Base-by-base conservation (phyloP, 1,284 basidiomycete species). In the Boletus smithii region DNA sequence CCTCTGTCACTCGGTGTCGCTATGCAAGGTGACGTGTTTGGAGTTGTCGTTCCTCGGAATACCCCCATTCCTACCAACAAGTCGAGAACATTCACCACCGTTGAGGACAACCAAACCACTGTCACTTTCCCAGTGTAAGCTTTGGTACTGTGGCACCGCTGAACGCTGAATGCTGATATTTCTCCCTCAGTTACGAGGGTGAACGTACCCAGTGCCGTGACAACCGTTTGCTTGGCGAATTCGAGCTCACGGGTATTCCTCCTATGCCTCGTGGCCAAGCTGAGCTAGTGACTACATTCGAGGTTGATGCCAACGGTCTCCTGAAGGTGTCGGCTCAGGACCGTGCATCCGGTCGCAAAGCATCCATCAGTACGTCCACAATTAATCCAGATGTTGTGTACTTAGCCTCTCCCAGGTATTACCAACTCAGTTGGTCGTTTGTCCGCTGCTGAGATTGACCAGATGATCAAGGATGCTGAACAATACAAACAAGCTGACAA, bases 381-480 rank as follows among this genome's bases (percentile, higher is more conserved):
- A 20, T 42, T 17, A 8, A 38, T 42, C 16, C 14, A 42, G 35
- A 23, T 14, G n/a, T 49, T 34, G 49, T 51, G 11, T 48, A 50
- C 40, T 66, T 14, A 66, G 6, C 22, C n/a, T 51, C 44, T 17
- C 48, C 8, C 50, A 88, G 84, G 83, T 73, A 91, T 94, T 70
- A 91, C 89, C 69, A 94, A 93, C 82, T 95, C 93, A 50, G 93
- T 95, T 66, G 94, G 94, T 58, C 92, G 94, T 74, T 82, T 97
- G 59, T 95, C 93, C 36, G 82, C 86, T 41, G 88, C 84, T 57
- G 94, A 97, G 80, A 97, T 97, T 58, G 91, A 94, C 63, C 90
- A 95, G 73, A 97, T 97, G 95, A 94, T 97, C 79, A 92, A 93
- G 77, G 92, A 97, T 66, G 94, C 94, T 50, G 93, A 97, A 72